Percentiles rank a stretch among this genome's conserved stretches.
phyloP scores from a whole-genome alignment of 805 yeast species.

The Clavispora asparagi region DNA sequence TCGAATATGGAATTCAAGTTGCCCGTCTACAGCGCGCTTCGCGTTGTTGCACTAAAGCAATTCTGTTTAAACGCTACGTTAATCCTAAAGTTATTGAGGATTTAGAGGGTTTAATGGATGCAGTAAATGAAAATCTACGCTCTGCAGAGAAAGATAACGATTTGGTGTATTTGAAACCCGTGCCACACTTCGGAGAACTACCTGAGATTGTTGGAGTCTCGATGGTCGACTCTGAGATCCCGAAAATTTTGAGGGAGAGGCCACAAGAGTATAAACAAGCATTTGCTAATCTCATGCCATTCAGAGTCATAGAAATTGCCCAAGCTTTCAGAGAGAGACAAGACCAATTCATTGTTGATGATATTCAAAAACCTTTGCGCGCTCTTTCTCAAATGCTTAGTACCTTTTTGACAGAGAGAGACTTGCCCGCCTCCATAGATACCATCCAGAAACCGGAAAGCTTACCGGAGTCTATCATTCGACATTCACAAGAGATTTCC shows the following conservation, averaged over 20 bases:
- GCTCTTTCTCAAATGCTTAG: conserved; percentile 42
- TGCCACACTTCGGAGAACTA: conserved; percentile 44
- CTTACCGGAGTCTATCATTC: conserved; percentile 53
- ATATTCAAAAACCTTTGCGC: conserved; percentile 41
- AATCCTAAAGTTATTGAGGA: conserved; percentile 45
- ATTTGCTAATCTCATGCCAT: conserved; percentile 49
- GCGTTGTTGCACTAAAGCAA: conserved; percentile 31
- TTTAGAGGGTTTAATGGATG: conserved; percentile 42
- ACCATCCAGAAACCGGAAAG: conserved; percentile 51
- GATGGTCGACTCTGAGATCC: conserved; percentile 48
- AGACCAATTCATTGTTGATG: conserved; percentile 46
- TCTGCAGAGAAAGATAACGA: conserved; percentile 77
- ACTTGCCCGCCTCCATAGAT: conserved; percentile 61
- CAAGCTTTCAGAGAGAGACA: conserved; percentile 66
- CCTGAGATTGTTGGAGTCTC: conserved; percentile 43
- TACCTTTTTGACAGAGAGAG: conserved; percentile 40
- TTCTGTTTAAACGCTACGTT: conserved; percentile 38
- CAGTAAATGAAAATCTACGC: conserved; percentile 41
- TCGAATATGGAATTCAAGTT: conserved; percentile 70
- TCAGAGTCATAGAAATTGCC: conserved; percentile 57
- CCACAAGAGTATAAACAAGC: conserved; percentile 6
- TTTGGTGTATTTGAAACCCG: conserved; percentile 62
- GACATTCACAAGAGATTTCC: conserved; percentile 50
- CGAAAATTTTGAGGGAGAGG: conserved; percentile 21
- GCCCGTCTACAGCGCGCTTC: conserved; percentile 47